Evolutionary conservation across 768 basidiomycete genomes (phyloP), one percentile per base, ranked within the genome.

Genomic region (Calocybe indica): DNA sequence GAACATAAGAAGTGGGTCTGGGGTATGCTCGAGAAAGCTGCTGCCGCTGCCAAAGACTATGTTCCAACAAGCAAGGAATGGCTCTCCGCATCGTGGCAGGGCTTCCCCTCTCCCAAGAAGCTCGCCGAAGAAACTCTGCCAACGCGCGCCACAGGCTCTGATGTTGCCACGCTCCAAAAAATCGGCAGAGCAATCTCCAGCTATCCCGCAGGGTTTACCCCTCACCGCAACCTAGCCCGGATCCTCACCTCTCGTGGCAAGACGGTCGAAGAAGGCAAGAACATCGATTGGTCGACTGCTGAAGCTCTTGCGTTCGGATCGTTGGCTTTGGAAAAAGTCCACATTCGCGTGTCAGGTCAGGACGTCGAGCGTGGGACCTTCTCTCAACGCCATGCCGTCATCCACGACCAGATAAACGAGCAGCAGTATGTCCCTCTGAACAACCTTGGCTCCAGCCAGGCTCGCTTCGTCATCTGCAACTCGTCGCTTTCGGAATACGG

Each of bases 1-100:
- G 94, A 97, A 62, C 96, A 98, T 75, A 92, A 92, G 76, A 89
- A 87, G 58, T 99, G 96, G 96, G 96, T 99, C 3, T 96, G 92
- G 93, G 92, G 92, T 32, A 95, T 94, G 90, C 75, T 99, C 48
- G 96, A 99, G 69, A 94, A 86, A 67, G 92, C 96, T 6, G 83
- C 88, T n/a, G 82, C 78, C n/a, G 92, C 80, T 7, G 78, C 90
- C 9, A 96, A 97, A 72, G 92, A 97, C 63, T 99, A 99, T 65
- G 83, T 93, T 36, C 92, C 96, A 9, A 88, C 92, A 3, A 80
- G 82, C 58, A 91, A 92, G 62, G 96, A 99, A 62, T 98, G 96
- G 96, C 82, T 98, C 34, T 97, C 96, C 2, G 88, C 92, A 6
- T 87, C 92, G 1, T 99, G 96, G 96, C 90, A 88, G 46, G 95